phyloP scores from a whole-genome alignment of 2,329 filamentous ascomycete species.

The Podosphaera leucotricha region DNA sequence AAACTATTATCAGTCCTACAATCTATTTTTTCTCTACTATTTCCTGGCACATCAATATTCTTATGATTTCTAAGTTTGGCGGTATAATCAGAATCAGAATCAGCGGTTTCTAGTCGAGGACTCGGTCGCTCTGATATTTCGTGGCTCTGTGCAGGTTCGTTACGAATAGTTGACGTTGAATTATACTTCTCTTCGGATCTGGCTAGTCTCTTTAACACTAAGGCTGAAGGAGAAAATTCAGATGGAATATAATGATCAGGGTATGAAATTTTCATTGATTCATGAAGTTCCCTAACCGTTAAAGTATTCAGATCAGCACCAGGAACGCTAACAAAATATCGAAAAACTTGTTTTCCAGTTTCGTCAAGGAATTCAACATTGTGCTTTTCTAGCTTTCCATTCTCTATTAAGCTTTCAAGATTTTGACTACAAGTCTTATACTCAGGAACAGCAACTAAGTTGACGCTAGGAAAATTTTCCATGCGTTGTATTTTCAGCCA shows the following conservation, averaged over 20 bases:
- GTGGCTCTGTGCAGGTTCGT: background rate
- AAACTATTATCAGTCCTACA: background rate
- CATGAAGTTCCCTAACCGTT: conserved; percentile 6
- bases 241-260: conserved; percentile 12
- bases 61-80: background rate
- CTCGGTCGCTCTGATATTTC: background rate
- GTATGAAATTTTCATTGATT: conserved; percentile 5
- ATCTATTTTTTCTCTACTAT: background rate
- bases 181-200: background rate
- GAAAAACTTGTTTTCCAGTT: conserved; percentile 3
- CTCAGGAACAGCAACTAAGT: conserved; percentile 4
- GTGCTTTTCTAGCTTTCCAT: conserved; percentile 4
- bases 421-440: conserved; percentile 9
- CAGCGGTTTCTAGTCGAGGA: background rate
- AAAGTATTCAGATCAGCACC: conserved; percentile 3
- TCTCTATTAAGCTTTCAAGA: conserved; percentile 9
- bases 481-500: conserved; percentile 10
- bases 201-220: conserved; percentile 7
- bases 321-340: conserved; percentile 6
- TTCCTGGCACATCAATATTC: background rate
- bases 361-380: conserved; percentile 5
- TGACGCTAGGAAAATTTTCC: background rate
- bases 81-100: background rate
- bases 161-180: background rate
- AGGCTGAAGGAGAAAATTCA: conserved; percentile 8